phyloP scores from a whole-genome alignment of 805 yeast genomes.

The Wickerhamiella alocasiicola region DNA sequence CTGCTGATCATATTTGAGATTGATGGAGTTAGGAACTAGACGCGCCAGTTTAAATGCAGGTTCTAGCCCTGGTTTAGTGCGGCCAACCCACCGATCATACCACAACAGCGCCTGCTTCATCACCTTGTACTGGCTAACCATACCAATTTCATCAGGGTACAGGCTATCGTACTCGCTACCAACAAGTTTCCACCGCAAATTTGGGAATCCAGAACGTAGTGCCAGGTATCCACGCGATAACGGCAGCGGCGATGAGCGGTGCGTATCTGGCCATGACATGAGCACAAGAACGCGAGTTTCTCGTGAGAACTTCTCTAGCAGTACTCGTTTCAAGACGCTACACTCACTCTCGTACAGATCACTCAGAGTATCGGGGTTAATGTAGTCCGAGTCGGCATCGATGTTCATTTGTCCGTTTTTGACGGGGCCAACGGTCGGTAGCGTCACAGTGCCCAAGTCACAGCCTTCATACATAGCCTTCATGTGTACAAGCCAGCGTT shows the following conservation, averaged over 20 bases:
- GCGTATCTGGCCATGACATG: conserved; percentile 18
- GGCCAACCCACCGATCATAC: conserved; percentile 24
- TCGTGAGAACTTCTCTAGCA: conserved; percentile 6
- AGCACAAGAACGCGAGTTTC: conserved; percentile 14
- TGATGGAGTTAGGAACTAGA: conserved; percentile 23
- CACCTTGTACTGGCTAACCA: conserved; percentile 23
- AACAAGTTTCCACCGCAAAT: conserved; percentile 17
- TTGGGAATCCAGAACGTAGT: conserved; percentile 15
- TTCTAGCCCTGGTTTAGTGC: conserved; percentile 6
- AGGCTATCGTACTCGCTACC: conserved; percentile 20
- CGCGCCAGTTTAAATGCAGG: conserved; percentile 29
- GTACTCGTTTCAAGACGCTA: conserved; percentile 15
- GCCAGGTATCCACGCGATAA: conserved; percentile 20
- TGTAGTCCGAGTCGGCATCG: conserved; percentile 17
- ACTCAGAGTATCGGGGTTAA: conserved; percentile 20
- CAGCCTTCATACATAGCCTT: conserved; percentile 28
- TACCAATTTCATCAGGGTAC: conserved; percentile 21
- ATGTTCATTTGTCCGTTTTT: conserved; percentile 16
- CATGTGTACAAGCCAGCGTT: conserved; percentile 19
- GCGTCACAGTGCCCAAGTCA: conserved; percentile 24
- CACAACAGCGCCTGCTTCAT: conserved; percentile 23
- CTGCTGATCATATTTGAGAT: conserved; percentile 16
- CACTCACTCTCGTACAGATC: conserved; percentile 20
- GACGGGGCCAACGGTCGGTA: conserved; percentile 20
- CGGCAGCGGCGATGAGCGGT: conserved; percentile 17